Conservation (phyloP, 805 yeast species). For the Torulaspora franciscae region DNA sequence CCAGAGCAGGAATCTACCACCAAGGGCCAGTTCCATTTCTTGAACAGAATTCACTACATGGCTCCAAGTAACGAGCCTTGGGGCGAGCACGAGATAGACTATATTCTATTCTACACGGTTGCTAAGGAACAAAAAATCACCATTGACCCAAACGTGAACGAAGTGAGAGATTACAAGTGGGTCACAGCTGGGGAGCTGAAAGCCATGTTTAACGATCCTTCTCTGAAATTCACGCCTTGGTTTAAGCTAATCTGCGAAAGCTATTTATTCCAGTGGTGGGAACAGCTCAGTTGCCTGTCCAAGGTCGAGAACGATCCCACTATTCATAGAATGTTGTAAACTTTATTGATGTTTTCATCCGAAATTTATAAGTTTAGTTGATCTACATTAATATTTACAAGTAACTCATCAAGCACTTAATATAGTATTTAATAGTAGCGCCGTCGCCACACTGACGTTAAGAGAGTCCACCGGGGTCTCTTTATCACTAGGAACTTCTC, state of each 20-base stretch:
- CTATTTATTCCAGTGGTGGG: slow-evolving; percentile 94
- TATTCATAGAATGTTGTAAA: slow-evolving; percentile 35
- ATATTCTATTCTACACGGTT: slow-evolving; percentile 73
- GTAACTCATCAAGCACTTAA: slow-evolving; percentile 2
- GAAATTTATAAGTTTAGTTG: slow-evolving; percentile 3
- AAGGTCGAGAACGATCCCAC: slow-evolving; percentile 40
- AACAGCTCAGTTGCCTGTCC: slow-evolving; percentile 54
- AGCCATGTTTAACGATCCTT: slow-evolving; percentile 65
- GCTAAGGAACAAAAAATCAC: slow-evolving; percentile 43
- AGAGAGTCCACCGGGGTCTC: slow-evolving; percentile 58
- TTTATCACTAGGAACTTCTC: slow-evolving; percentile 5
- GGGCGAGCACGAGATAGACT: slow-evolving; percentile 99
- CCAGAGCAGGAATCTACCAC: slow-evolving; percentile 51
- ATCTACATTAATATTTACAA: background rate
- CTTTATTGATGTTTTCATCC: background rate
- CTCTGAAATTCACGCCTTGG: slow-evolving; percentile 93
- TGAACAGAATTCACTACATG: slow-evolving; percentile 92
- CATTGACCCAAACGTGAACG: slow-evolving; percentile 65
- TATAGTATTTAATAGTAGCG: slow-evolving; percentile 47
- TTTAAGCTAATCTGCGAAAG: slow-evolving; percentile 91
- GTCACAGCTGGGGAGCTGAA: slow-evolving; percentile 65
- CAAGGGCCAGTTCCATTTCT: slow-evolving; percentile 63
- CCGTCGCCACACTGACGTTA: slow-evolving; percentile 88
- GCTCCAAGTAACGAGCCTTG: slow-evolving; percentile 78
- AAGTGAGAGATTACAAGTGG: slow-evolving; percentile 75